These are phyloP conservation scores for Isoetes engelmannii DNA, from an alignment of 83 land plant genomes.

Conservation along the genomic window DNA sequence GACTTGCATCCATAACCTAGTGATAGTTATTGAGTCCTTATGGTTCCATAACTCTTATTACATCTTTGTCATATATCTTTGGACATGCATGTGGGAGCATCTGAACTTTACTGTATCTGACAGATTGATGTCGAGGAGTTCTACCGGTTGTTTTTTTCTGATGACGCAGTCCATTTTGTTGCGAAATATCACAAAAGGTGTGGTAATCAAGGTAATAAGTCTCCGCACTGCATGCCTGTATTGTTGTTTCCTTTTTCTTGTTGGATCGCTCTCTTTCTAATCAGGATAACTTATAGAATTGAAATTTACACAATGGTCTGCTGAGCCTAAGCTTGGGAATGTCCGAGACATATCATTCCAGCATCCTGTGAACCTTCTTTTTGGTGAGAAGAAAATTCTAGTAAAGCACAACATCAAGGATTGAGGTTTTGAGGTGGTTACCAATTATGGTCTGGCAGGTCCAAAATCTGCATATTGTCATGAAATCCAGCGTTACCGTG, in stretches of 20 bases:
- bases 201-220: conserved; percentile 70
- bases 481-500: conserved; percentile 69
- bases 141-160: conserved; percentile 61
- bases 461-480: conserved; percentile 70
- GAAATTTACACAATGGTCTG: conserved; percentile 55
- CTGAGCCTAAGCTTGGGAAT: conserved; percentile 61
- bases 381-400: conserved; percentile 41
- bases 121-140: conserved; percentile 78
- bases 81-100: background rate
- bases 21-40: background rate
- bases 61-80: background rate
- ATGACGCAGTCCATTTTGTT: conserved; percentile 46
- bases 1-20: background rate
- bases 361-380: conserved; percentile 78
- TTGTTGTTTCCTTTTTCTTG: no score
- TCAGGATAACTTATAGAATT: conserved; percentile 43
- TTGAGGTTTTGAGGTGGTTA: no score
- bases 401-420: no score
- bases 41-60: background rate
- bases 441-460: conserved; percentile 36
- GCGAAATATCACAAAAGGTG: conserved; percentile 61
- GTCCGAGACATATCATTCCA: conserved; percentile 79
- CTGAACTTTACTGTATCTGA: background rate
- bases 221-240: background rate
- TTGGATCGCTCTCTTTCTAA: background rate